A percentile compares a stretch with the other conserved stretches of the same genome.
These are phyloP conservation scores for Rhytidhysteron rufulum DNA, from an alignment of 2,329 filamentous ascomycete genomes.

Conservation along the genomic window DNA sequence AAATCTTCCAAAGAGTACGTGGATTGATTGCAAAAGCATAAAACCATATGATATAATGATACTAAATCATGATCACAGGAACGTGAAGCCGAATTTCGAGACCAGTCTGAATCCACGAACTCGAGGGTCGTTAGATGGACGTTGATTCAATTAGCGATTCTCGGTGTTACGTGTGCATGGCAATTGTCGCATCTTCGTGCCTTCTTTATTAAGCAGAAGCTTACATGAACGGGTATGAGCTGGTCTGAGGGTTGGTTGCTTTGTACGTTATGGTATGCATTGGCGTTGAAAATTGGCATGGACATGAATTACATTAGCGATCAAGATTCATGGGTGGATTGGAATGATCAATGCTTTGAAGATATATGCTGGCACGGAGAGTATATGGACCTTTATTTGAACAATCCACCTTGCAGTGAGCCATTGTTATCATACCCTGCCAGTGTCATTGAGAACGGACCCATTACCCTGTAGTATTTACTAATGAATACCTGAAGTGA, in stretches of 20 bases:
- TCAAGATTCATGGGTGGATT: too few relatives aligned
- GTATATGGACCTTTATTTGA: too few relatives aligned
- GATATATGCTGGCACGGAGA: too few relatives aligned
- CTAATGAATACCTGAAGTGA: too few relatives aligned
- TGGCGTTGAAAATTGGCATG: slow-evolving; percentile 1
- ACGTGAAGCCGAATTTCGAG: slow-evolving; percentile 95
- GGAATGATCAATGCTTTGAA: too few relatives aligned
- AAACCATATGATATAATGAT: neutral
- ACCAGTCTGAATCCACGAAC: slow-evolving; percentile 94
- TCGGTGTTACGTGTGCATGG: slow-evolving; percentile 90
- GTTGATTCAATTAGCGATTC: slow-evolving; percentile 78
- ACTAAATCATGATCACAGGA: slow-evolving; percentile 56
- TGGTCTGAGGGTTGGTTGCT: slow-evolving; percentile 1
- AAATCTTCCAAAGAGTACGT: slow-evolving; percentile 87
- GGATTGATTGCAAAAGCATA: too few relatives aligned
- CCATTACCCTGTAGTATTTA: too few relatives aligned
- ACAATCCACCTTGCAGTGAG: too few relatives aligned
- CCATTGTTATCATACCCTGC: too few relatives aligned
- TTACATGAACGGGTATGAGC: slow-evolving; percentile 60
- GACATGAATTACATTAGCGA: too few relatives aligned
- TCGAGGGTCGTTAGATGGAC: slow-evolving; percentile 91
- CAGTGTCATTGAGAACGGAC: too few relatives aligned
- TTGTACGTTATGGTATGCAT: slow-evolving; percentile 3
- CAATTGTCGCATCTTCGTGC: slow-evolving; percentile 91
- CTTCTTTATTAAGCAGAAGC: slow-evolving; percentile 99